Evolutionary conservation across 116 monocot genomes (phyloP).

Genomic region (Posidonia oceanica): DNA sequence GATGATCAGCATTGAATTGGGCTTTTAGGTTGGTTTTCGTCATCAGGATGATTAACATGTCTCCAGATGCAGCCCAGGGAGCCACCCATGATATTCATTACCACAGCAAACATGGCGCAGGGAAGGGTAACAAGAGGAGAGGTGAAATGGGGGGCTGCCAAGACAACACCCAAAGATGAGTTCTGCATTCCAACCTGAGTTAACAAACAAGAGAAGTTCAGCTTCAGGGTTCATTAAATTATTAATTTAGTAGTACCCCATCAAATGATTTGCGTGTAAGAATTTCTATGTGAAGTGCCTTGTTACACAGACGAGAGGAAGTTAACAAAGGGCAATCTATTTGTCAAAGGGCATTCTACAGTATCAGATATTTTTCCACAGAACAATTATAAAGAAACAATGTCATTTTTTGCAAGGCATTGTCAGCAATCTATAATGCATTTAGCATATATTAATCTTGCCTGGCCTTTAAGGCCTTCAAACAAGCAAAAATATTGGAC

Average conservation of each 20-base stretch:
- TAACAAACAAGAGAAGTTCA: not conserved
- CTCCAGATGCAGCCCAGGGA: constrained; percentile 51
- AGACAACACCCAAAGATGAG: constrained; percentile 59
- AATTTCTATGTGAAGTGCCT: too few species aligned
- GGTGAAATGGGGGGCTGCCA: constrained; percentile 59
- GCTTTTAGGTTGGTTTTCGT: not conserved
- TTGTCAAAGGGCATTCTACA: too few species aligned
- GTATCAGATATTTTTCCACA: too few species aligned
- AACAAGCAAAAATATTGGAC: not conserved
- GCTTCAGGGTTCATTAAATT: not conserved
- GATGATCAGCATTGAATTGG: not conserved
- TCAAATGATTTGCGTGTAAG: too few species aligned
- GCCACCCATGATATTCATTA: constrained; percentile 83
- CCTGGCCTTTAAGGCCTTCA: too few species aligned
- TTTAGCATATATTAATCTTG: too few species aligned
- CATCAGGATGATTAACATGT: constrained; percentile 24
- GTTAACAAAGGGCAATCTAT: too few species aligned
- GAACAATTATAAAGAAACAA: too few species aligned
- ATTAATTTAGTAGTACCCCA: too few species aligned
- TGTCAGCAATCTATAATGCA: too few species aligned
- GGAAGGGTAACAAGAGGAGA: constrained; percentile 55
- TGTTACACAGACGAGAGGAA: too few species aligned
- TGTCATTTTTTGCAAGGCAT: too few species aligned
- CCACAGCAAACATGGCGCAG: constrained; percentile 55
- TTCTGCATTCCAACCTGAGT: constrained; percentile 74